Conservation (phyloP, 2,329 filamentous ascomycete genomes). For the Trichophyton rubrum region DNA sequence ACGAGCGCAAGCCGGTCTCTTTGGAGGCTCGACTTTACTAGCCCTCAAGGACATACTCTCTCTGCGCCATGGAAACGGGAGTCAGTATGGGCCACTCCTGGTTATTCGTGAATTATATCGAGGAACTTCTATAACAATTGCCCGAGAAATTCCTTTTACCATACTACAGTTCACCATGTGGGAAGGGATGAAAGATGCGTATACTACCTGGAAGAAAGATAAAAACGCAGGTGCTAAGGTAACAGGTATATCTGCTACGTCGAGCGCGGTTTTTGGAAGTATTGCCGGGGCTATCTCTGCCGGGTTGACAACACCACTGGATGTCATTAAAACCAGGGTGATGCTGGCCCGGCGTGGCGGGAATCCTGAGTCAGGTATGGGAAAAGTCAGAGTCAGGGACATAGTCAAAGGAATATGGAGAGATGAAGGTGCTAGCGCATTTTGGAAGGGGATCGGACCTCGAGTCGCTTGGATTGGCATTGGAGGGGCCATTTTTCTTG, state of each 20-base stretch:
- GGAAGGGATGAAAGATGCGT: constrained; percentile 68
- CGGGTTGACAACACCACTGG: constrained; percentile 77
- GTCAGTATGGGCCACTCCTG: constrained; percentile 24
- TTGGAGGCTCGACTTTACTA: constrained; percentile 54
- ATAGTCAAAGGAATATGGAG: constrained; percentile 53
- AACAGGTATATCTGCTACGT: constrained; percentile 49
- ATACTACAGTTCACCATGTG: constrained; percentile 95
- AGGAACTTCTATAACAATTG: constrained; percentile 82
- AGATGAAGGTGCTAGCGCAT: constrained; percentile 34
- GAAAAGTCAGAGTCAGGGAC: constrained; percentile 23
- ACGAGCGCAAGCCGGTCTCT: constrained; percentile 76
- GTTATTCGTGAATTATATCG: constrained; percentile 80
- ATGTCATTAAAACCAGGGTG: constrained; percentile 92
- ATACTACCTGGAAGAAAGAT: constrained; percentile 25
- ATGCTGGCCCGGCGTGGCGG: constrained; percentile 68
- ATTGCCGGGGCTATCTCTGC: constrained; percentile 75
- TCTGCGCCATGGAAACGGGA: constrained; percentile 26
- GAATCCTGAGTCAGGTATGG: constrained; percentile 37
- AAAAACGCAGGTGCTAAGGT: constrained; percentile 16
- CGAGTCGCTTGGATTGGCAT: constrained; percentile 89
- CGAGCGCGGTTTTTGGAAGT: constrained; percentile 77
- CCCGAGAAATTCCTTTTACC: constrained; percentile 94
- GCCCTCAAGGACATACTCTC: constrained; percentile 60
- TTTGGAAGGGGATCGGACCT: constrained; percentile 52
- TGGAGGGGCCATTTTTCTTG: constrained; percentile 87